phyloP scores from a whole-genome alignment of 164 flowering plant genomes.

The Pachysandra terminalis region DNA sequence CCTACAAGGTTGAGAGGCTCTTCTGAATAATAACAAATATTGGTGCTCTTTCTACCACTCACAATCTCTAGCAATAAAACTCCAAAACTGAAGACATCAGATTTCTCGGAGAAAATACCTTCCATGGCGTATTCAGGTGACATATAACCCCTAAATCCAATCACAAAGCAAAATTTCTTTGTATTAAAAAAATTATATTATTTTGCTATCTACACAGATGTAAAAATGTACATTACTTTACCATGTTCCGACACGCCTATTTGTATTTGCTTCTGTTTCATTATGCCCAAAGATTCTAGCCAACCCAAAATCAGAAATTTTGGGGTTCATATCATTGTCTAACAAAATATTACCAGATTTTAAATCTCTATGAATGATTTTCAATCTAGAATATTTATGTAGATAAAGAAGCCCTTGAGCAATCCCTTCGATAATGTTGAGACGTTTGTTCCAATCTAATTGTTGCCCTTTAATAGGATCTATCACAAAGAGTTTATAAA shows the following conservation, averaged over 20 bases:
- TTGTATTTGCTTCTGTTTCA: slow-evolving; percentile 11
- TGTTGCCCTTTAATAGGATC: slow-evolving; percentile 5
- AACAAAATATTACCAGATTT: slow-evolving; percentile 20
- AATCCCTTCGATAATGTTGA: slow-evolving; percentile 20
- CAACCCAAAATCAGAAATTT: slow-evolving; percentile 24
- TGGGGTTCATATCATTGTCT: slow-evolving; percentile 21
- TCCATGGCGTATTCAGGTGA: slow-evolving; percentile 1
- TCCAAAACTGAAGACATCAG: slow-evolving; percentile 2
- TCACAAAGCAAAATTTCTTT: background rate
- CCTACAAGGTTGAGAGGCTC: background rate
- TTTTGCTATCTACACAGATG: background rate
- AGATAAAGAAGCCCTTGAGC: slow-evolving; percentile 24
- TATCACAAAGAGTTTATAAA: background rate
- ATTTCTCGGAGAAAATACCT: background rate
- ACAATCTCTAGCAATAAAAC: slow-evolving; percentile 1
- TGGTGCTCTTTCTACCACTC: background rate
- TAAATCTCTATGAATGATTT: slow-evolving; percentile 21
- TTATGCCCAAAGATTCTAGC: slow-evolving; percentile 21
- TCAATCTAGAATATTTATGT: slow-evolving; percentile 19
- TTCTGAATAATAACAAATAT: background rate
- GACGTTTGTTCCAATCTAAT: slow-evolving; percentile 18
- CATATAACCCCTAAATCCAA: background rate
- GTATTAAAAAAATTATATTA: background rate
- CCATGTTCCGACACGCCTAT: slow-evolving; percentile 21
- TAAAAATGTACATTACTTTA: slow-evolving; percentile 14